These are phyloP conservation scores for Begonia loranthoides DNA, from an alignment of 306 rosid species.

Conservation along the genomic window DNA sequence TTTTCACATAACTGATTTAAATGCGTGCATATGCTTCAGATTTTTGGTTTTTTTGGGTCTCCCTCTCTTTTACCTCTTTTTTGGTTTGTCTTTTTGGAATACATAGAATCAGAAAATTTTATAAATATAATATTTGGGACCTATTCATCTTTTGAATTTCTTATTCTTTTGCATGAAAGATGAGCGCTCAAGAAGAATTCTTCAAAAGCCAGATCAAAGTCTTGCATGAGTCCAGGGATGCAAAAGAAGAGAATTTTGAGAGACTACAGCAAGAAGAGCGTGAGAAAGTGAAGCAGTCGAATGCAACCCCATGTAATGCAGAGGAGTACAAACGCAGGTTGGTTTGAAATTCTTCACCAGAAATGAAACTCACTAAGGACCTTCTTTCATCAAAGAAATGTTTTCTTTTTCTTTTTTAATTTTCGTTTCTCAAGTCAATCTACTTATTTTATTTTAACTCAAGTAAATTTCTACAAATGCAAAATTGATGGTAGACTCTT, in stretches of 20 bases:
- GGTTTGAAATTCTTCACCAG: neutral
- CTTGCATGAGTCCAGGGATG: slow-evolving; percentile 36
- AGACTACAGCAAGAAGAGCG: slow-evolving; percentile 69
- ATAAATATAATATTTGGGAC: neutral
- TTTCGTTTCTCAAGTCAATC: too few relatives aligned
- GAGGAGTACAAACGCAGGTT: slow-evolving; percentile 42
- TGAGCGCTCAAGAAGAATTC: slow-evolving; percentile 56
- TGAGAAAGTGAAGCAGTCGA: slow-evolving; percentile 48
- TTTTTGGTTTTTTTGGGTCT: neutral
- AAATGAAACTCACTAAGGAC: too few relatives aligned
- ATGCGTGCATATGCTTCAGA: neutral
- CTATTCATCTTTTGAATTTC: neutral
- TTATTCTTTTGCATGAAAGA: slow-evolving; percentile 23
- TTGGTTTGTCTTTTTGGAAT: neutral
- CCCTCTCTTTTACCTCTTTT: neutral
- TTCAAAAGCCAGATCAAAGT: slow-evolving; percentile 42
- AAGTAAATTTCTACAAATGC: too few relatives aligned
- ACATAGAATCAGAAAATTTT: neutral
- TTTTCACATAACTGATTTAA: neutral
- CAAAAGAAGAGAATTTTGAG: slow-evolving; percentile 59
- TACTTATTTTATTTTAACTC: too few relatives aligned
- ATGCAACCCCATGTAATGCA: slow-evolving; percentile 20
- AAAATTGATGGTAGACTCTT: neutral
- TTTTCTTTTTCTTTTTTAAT: neutral
- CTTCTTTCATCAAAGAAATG: too few relatives aligned